Base-by-base conservation (phyloP, 1,284 basidiomycete genomes). In the Phellopilus nigrolimitatus region DNA sequence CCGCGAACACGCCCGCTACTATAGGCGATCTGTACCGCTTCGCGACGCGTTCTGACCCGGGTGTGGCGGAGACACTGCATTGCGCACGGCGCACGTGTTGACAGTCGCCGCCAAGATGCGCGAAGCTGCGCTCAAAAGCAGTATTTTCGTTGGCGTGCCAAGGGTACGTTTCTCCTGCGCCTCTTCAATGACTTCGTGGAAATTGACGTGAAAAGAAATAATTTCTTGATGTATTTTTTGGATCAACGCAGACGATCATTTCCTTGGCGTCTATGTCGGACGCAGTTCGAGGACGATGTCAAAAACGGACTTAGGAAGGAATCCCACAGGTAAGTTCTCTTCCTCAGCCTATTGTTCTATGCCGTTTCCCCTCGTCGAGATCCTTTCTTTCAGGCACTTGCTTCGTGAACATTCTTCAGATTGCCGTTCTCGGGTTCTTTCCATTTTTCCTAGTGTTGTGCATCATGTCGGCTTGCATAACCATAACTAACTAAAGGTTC, bases 61-160 rank as follows among this genome's bases (percentile, higher is more conserved):
- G 67, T 57, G 68, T 75, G 54, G 66, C 65, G 22, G 63, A 64
- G 58, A 71, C 75, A 58, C n/a, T 68, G 70, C 54, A 66, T 64
- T 38, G 72, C 70, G 58, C 59, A 81, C 53, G 62, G 73, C 55
- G 74, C 76, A 47, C 77, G 78, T 48, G 72, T 85, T 57, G 78
- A 79, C 64, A n/a, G 83, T 79, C 60, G 91, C 89, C 58, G 87
- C 82, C 57, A 67, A 94, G 60, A 94, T 98, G 82, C 80, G 95
- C 47, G 95, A 99, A 72, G 82, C 88, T 7, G 92, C 92, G 3
- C 67, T 99, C 65, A 98, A 99, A 72, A 94, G 91, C 61, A 84
- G 88, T 63, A 90, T 94, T 59, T 94, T 97, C 67, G 82, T 91
- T 57, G 94, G 94, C 36, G 91, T 95, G 51, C 91, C 92, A 59